Conservation (phyloP, 345 rosid genomes). For the Linum trigynum region DNA sequence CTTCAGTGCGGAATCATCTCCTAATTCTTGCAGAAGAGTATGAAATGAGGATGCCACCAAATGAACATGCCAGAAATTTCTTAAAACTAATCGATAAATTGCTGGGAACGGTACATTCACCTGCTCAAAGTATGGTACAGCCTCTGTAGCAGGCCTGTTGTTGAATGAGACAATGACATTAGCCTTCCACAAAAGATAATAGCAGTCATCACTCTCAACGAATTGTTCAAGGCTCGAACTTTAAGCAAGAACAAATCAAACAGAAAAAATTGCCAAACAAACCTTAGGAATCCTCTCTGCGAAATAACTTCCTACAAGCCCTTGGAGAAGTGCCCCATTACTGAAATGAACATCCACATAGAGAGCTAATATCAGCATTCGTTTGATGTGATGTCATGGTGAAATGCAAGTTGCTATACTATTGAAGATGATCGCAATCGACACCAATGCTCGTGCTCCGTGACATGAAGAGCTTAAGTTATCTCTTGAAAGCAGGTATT, state of each 20-base stretch:
- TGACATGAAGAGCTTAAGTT: background rate
- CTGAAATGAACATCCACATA: constrained; percentile 30
- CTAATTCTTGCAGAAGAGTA: background rate
- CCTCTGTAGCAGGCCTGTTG: constrained; percentile 94
- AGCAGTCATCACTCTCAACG: constrained; percentile 38
- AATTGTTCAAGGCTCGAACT: constrained; percentile 9
- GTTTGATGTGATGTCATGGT: background rate
- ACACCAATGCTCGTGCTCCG: no score
- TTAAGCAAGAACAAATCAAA: constrained; percentile 11
- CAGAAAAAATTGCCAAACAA: constrained; percentile 17
- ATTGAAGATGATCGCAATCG: no score
- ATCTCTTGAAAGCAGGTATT: constrained; percentile 1
- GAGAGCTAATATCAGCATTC: background rate
- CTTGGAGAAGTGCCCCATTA: constrained; percentile 92
- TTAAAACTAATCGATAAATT: background rate
- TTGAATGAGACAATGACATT: constrained; percentile 87
- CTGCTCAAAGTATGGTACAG: constrained; percentile 96
- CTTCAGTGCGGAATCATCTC: background rate
- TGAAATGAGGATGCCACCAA: background rate
- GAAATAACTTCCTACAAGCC: constrained; percentile 78
- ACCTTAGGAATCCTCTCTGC: constrained; percentile 87
- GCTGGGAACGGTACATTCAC: constrained; percentile 26
- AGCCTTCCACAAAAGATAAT: constrained; percentile 63
- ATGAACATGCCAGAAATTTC: background rate
- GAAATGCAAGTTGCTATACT: no score